Conservation (phyloP, 257 asterid genomes). For the Orobanche coerulescens region DNA sequence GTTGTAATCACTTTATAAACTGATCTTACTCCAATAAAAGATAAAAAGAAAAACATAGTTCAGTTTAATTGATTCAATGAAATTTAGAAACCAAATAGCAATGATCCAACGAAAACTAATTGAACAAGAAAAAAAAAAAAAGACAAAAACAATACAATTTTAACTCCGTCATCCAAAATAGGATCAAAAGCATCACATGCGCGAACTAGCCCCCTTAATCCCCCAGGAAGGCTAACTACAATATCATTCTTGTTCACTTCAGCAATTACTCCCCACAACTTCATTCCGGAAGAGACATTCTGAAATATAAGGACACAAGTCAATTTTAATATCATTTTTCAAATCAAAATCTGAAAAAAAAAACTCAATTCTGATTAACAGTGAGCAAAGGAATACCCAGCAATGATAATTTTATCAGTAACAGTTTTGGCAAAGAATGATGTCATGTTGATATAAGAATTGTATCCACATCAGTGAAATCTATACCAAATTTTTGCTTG, state of each 20-base stretch:
- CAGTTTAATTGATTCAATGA: neutral
- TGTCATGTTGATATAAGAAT: too few species aligned
- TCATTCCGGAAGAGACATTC: conserved; percentile 89
- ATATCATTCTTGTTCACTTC: conserved; percentile 91
- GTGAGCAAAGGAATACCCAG: neutral
- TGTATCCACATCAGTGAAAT: too few species aligned
- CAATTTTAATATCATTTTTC: conserved; percentile 2
- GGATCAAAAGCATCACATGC: conserved; percentile 81
- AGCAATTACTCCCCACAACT: conserved; percentile 91
- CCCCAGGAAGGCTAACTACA: conserved; percentile 89
- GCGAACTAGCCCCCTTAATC: conserved; percentile 86
- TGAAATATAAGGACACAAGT: conserved; percentile 30
- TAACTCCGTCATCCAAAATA: conserved; percentile 28
- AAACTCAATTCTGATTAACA: neutral
- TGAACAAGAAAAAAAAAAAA: neutral
- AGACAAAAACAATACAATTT: conserved; percentile 32
- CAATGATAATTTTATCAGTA: neutral
- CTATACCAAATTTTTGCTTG: too few species aligned
- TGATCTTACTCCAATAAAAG: neutral
- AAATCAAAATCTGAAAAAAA: neutral
- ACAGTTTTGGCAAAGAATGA: too few species aligned
- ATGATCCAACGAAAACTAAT: conserved; percentile 3
- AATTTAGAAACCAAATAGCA: neutral
- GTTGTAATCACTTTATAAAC: neutral
- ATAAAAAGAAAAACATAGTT: neutral